These are phyloP conservation scores for Coemansia sp. DNA, from an alignment of 192 early-diverging fungal species.

Conservation along the genomic window DNA sequence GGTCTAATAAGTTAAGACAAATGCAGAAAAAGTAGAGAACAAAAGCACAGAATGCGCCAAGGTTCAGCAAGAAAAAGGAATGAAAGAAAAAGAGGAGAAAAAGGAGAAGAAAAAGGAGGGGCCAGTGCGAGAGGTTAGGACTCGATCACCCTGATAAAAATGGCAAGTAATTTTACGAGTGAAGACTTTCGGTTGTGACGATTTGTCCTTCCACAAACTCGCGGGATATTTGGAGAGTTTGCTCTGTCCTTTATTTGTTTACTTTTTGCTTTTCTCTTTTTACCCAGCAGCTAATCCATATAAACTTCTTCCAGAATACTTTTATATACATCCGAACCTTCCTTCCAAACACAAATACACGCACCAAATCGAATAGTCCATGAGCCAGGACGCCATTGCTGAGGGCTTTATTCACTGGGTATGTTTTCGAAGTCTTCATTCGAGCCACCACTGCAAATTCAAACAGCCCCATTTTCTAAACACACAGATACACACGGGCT, in stretches of 20 bases:
- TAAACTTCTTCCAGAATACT: neutral
- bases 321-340: no score
- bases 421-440: no score
- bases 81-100: neutral
- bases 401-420: constrained; percentile 54
- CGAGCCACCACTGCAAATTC: constrained; percentile 2
- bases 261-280: neutral
- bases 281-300: neutral
- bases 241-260: neutral
- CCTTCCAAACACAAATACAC: neutral
- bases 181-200: no score
- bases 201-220: no score
- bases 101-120: no score
- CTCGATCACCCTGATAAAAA: no score
- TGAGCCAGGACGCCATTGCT: constrained; percentile 51
- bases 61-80: neutral
- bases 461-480: neutral
- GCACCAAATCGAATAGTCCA: neutral
- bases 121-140: no score
- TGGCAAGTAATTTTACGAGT: no score
- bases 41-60: neutral
- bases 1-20: neutral
- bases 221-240: no score
- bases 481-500: no score
- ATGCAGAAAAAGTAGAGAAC: neutral